Percentiles rank a stretch among this genome's conserved stretches.
Conservation (phyloP, 176 grass and related monocot species). For the Areca catechu region DNA sequence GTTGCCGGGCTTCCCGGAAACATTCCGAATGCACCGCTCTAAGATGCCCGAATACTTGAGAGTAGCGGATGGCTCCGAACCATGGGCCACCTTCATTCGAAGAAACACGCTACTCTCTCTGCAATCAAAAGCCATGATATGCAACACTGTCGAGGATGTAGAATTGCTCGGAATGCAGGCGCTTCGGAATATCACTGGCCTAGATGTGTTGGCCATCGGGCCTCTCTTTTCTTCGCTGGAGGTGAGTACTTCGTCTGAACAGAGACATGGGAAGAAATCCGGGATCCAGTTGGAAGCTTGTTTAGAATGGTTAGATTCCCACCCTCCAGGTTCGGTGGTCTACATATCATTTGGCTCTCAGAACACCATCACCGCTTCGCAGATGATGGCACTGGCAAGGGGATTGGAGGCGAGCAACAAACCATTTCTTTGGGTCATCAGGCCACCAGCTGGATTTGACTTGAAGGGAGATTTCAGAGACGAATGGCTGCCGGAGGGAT, state of each 20-base stretch:
- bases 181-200: constrained; percentile 17
- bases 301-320: constrained; percentile 15
- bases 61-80: not conserved
- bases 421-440: constrained; percentile 33
- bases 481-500: constrained; percentile 16
- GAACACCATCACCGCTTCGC: constrained; percentile 28
- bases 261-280: too few species aligned
- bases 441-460: constrained; percentile 16
- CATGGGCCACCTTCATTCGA: not conserved
- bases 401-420: constrained; percentile 28
- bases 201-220: constrained; percentile 2
- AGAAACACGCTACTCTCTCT: constrained; percentile 9
- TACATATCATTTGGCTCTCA: constrained; percentile 42
- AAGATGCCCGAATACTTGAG: not conserved
- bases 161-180: constrained; percentile 18
- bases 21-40: constrained; percentile 6
- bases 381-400: constrained; percentile 41
- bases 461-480: not conserved
- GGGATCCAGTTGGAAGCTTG: too few species aligned
- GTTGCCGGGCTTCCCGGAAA: constrained; percentile 20
- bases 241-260: constrained; percentile 7
- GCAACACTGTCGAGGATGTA: constrained; percentile 25
- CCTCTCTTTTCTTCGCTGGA: not conserved
- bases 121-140: constrained; percentile 15
- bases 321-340: constrained; percentile 21